Base-by-base conservation (phyloP, 1,284 basidiomycete species). In the Ustanciosporium gigantosporum region DNA sequence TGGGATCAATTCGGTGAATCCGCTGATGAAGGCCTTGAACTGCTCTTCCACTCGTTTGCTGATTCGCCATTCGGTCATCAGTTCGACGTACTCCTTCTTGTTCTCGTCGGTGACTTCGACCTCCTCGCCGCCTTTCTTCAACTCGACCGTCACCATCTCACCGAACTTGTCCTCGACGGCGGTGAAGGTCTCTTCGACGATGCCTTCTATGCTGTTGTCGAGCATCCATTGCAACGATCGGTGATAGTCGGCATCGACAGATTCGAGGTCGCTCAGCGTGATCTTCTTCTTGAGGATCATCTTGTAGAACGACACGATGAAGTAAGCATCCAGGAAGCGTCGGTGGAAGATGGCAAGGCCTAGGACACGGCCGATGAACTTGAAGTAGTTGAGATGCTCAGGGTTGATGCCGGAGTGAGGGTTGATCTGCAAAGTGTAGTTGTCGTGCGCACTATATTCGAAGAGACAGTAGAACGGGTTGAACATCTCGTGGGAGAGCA, bases 321-420 rank as follows among this genome's bases (percentile, higher is more conserved):
- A 99, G 83, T 98, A 98, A 35, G 94, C 93, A 75, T 99, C 95
- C 46, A 99, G 82, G 87, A 98, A 98, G 9, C 94, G 87, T 67
- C 93, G 86, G 79, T 99, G 95, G 87, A 96, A 99, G 79, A 98
- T 95, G 46, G 91, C 93, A 17, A 97, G 84, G 55, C 93, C 94
- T 66, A 97, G 83, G 56, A 88, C 87, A 44, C 95, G 86, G 16
- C 95, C 94, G 62, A 97, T 96, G 79, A 98, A 98, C 82, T 95
- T 96, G 87, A 98, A 98, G 82, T 98, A 99, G 81, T 92, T 96
- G 70, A 99, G 81, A 80, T 99, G 95, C 79, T 99, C 95, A 0
- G 94, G 95, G 79, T 98, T 98, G 77, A 98, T 91, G 48, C 89
- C 91, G 14, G 91, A 95, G 68, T 93, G 92, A 41, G 92, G 92